Conservation (phyloP, 495 filamentous ascomycete genomes). For the Beverwykella pulmonaria region DNA sequence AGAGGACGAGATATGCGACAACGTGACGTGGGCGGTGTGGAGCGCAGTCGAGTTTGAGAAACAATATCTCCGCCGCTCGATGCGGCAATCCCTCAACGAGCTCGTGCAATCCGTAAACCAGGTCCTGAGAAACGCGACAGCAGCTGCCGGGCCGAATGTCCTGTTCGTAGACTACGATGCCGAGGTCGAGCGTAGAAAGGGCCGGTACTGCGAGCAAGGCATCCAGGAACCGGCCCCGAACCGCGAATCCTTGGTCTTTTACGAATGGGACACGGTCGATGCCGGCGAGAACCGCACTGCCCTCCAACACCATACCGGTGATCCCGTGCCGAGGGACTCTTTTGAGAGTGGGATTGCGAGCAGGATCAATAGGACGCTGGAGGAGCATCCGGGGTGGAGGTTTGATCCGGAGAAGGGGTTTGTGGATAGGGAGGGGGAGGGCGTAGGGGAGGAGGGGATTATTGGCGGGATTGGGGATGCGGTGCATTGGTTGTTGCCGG, state of each 20-base stretch:
- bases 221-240: conserved; percentile 31
- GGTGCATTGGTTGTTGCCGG: conserved; percentile 30
- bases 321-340: conserved; percentile 19
- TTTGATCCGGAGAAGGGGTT: conserved; percentile 25
- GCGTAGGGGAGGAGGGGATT: not conserved
- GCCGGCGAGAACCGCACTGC: conserved; percentile 17
- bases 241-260: conserved; percentile 23
- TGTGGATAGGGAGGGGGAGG: conserved; percentile 18
- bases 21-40: conserved; percentile 34
- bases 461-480: conserved; percentile 22
- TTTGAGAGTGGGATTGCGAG: conserved; percentile 29
- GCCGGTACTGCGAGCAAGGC: conserved; percentile 30
- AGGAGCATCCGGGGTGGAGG: conserved; percentile 30
- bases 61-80: conserved; percentile 21
- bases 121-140: conserved; percentile 7
- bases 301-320: conserved; percentile 13
- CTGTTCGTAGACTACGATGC: conserved; percentile 30
- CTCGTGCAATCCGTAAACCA: conserved; percentile 24
- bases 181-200: conserved; percentile 6
- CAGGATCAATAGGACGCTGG: conserved; percentile 23
- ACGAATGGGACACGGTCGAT: conserved; percentile 35
- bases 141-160: conserved; percentile 17
- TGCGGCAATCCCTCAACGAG: conserved; percentile 14
- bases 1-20: conserved; percentile 28
- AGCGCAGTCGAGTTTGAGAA: conserved; percentile 1